Evolutionary conservation across 176 grass and related monocot genomes (phyloP).

Genomic region (Calamus simplicifolius): DNA sequence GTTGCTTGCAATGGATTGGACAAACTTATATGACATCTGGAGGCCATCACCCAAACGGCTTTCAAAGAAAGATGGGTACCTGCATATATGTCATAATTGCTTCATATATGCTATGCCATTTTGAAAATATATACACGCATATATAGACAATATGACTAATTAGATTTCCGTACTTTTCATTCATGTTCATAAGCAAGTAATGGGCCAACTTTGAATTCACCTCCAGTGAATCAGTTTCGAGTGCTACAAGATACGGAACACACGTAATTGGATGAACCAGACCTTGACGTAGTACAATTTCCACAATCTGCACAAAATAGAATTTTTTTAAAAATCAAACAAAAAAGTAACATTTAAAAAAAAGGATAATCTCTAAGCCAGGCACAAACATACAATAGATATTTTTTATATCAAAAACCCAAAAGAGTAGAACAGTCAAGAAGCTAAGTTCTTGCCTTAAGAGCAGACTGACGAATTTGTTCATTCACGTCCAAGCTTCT

Average conservation of each 20-base stretch:
- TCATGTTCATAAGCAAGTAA: constrained; percentile 97
- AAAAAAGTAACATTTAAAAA: constrained; percentile 10
- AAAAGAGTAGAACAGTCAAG: too few relatives aligned
- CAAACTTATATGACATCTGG: constrained; percentile 88
- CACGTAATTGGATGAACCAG: constrained; percentile 94
- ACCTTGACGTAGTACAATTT: constrained; percentile 97
- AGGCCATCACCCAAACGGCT: constrained; percentile 87
- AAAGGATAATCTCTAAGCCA: neutral
- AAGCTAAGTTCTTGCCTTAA: constrained; percentile 17
- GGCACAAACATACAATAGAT: too few relatives aligned
- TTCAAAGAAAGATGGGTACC: constrained; percentile 97
- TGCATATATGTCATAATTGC: constrained; percentile 28
- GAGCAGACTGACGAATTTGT: constrained; percentile 74
- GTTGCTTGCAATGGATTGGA: constrained; percentile 58
- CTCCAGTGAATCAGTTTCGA: constrained; percentile 87
- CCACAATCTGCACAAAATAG: constrained; percentile 61
- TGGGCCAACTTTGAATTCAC: constrained; percentile 86
- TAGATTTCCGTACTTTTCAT: constrained; percentile 69
- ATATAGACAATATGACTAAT: constrained; percentile 5
- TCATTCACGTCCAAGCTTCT: constrained; percentile 75
- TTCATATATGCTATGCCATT: constrained; percentile 11
- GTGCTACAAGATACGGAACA: constrained; percentile 89
- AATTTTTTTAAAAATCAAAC: constrained; percentile 3
- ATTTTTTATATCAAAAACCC: neutral
- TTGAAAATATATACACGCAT: constrained; percentile 7